Evolutionary conservation across 1,284 basidiomycete species (phyloP), one percentile per base, ranked within the genome.

Genomic region (Abortiporus biennis): DNA sequence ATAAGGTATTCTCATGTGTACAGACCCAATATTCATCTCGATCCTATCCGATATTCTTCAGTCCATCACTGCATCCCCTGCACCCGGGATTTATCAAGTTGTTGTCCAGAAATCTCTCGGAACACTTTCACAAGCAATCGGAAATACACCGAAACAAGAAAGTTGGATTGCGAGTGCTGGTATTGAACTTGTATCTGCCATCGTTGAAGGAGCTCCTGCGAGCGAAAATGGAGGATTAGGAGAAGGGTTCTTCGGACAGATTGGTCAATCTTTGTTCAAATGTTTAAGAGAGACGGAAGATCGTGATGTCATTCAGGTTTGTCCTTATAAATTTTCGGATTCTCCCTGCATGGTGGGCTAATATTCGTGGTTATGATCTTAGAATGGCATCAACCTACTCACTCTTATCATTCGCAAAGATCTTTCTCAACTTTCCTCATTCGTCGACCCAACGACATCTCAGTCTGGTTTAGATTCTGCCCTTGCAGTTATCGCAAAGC

Each of bases 391-490:
- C 42, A 64, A 80, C 6, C 85, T 88, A 51, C 68, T 98, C 11
- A 96, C 92, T 0, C 68, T 84, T 30, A 70, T 97, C 33, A 77
- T 96, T 35, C 80, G 92, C 34, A 97, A 94, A 66, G 92, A 94
- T 55, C 80, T 81, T 48, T 65, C 74, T 21, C 91, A 93, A 58
- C 67, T 96, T 8, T 58, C 93, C 2, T 66, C 74, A 2, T 97
- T 89, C 87, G 71, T 65, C 13, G 85, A 86, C 53, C 53, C 65
- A 0, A 65, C 64, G 0, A 69, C 71, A 39, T 83, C 85, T 16
- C 75, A 79, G 50, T 76, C 74, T 32, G 92, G 93, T 8, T 74
- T 95, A 8, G 80, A 84, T 15, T 72, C 80, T 47, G 73, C 88
- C 17, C 70, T 95, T 34, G 70, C 71, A 15, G 66, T 94, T 15